A percentile compares a stretch with the other conserved stretches of the same genome.
phyloP scores from a whole-genome alignment of 257 asterid species.

The Linderniella brevidens region DNA sequence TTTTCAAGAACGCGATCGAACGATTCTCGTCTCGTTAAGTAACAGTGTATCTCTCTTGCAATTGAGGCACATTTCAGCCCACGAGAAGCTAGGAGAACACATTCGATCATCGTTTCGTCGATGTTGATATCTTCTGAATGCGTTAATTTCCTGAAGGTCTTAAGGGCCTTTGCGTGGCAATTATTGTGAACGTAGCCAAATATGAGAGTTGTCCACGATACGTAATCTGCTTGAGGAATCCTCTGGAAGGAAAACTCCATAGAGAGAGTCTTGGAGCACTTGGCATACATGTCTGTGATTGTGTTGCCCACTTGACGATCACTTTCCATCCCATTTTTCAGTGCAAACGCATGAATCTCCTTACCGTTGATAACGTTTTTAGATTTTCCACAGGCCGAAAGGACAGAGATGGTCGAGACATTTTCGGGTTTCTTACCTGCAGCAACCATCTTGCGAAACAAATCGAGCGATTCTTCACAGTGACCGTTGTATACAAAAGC shows the following conservation, averaged over 20 bases:
- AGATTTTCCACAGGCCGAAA: constrained; percentile 58
- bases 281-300: constrained; percentile 74
- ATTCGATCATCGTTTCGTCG: constrained; percentile 51
- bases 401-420: constrained; percentile 40
- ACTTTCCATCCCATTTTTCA: constrained; percentile 40
- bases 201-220: constrained; percentile 66
- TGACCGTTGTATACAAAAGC: constrained; percentile 48
- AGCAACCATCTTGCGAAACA: constrained; percentile 27
- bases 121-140: constrained; percentile 19
- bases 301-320: constrained; percentile 59
- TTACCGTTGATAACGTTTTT: constrained; percentile 37
- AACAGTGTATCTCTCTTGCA: constrained; percentile 54
- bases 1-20: constrained; percentile 32
- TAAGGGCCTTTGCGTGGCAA: constrained; percentile 31
- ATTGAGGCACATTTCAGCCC: constrained; percentile 30
- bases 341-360: constrained; percentile 61
- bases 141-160: constrained; percentile 20
- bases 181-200: constrained; percentile 50
- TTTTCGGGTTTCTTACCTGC: constrained; percentile 34
- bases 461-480: constrained; percentile 24
- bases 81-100: constrained; percentile 52
- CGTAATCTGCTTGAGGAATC: constrained; percentile 31
- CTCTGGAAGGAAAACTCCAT: constrained; percentile 37
- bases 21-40: constrained; percentile 27
- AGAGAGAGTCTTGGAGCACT: constrained; percentile 47